A percentile compares a stretch with the other conserved stretches of the same genome.
These are phyloP conservation scores for Aeminium ludgeri DNA, from an alignment of 495 filamentous ascomycete genomes.

Conservation along the genomic window DNA sequence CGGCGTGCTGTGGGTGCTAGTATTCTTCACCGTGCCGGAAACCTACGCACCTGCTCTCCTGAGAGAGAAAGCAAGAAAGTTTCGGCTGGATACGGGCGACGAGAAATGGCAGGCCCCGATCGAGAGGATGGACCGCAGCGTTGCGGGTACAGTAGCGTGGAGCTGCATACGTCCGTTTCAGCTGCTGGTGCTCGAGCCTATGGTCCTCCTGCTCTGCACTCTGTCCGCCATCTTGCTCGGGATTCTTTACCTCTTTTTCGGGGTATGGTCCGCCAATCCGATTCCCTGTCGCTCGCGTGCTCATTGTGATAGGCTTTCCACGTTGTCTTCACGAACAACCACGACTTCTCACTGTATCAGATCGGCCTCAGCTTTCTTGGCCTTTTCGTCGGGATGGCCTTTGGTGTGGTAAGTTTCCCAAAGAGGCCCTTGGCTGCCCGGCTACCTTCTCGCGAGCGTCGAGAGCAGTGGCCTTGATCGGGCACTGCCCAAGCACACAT, in stretches of 20 bases:
- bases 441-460: no score
- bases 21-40: constrained; percentile 68
- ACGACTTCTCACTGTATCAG: constrained; percentile 69
- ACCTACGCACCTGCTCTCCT: constrained; percentile 74
- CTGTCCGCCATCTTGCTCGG: constrained; percentile 76
- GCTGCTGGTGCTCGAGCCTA: constrained; percentile 68
- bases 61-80: constrained; percentile 49
- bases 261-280: constrained; percentile 20
- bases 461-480: no score
- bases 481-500: no score
- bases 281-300: background rate
- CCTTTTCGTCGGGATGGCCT: constrained; percentile 60
- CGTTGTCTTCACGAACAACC: constrained; percentile 59
- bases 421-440: no score
- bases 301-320: constrained; percentile 44
- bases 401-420: constrained; percentile 30
- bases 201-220: constrained; percentile 58
- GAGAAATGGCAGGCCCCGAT: constrained; percentile 63
- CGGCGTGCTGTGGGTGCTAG: constrained; percentile 37
- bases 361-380: constrained; percentile 59
- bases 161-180: constrained; percentile 69
- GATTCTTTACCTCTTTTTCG: constrained; percentile 88
- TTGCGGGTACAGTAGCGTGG: constrained; percentile 48
- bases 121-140: constrained; percentile 56
- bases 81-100: constrained; percentile 66